phyloP scores from a whole-genome alignment of 805 yeast species.

The Starmerella floris region DNA sequence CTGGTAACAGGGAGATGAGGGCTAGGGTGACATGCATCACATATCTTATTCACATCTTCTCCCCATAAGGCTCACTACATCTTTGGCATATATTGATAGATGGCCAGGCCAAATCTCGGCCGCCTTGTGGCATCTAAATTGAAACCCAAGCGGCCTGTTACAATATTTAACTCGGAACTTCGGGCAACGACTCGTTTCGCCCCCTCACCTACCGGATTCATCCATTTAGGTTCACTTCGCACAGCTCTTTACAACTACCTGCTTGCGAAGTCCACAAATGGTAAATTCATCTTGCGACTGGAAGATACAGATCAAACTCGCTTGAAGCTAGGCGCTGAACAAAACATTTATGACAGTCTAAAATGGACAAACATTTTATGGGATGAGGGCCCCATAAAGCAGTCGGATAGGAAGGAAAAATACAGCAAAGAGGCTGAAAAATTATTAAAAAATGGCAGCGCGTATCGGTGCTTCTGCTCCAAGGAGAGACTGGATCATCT shows the following conservation, averaged over 20 bases:
- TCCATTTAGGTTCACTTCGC: constrained; percentile 87
- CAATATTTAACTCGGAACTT: not conserved
- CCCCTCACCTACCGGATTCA: constrained; percentile 91
- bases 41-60: too few species aligned
- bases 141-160: not conserved
- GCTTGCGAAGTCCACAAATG: constrained; percentile 64
- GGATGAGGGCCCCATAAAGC: constrained; percentile 80
- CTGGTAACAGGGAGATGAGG: too few species aligned
- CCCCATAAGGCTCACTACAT: too few species aligned
- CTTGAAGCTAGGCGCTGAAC: constrained; percentile 68
- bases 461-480: constrained; percentile 78
- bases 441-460: constrained; percentile 51
- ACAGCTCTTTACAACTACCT: constrained; percentile 86
- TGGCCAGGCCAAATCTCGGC: constrained; percentile 19
- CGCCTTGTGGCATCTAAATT: constrained; percentile 14
- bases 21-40: too few species aligned
- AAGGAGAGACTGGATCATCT: constrained; percentile 59
- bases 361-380: constrained; percentile 60
- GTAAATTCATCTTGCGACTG: constrained; percentile 64
- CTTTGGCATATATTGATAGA: too few species aligned
- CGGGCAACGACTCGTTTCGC: constrained; percentile 89
- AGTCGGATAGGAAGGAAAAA: constrained; percentile 60
- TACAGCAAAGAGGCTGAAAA: constrained; percentile 47
- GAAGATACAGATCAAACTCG: constrained; percentile 90
- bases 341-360: constrained; percentile 60